Percentiles rank a stretch among this genome's conserved stretches.
Conservation (phyloP, 2,329 filamentous ascomycete genomes). For the Ceratocystis smalleyi region DNA sequence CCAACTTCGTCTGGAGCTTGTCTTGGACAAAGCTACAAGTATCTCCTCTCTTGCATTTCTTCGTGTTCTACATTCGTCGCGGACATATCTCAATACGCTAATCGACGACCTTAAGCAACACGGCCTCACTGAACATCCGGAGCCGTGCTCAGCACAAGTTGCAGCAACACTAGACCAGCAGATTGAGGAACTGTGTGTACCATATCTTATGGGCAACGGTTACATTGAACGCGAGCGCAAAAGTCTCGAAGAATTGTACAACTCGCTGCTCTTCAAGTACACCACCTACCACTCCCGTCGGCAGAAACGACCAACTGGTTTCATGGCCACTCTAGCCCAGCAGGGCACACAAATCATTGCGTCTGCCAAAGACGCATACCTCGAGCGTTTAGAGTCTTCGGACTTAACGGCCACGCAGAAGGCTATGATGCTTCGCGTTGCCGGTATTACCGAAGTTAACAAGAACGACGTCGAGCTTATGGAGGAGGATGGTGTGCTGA, state of each 20-base stretch:
- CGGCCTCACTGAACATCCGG: slow-evolving; percentile 86
- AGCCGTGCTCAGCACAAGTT: slow-evolving; percentile 74
- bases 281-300: slow-evolving; percentile 82
- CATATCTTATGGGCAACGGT: slow-evolving; percentile 51
- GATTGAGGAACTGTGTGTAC: slow-evolving; percentile 62
- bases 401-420: slow-evolving; percentile 81
- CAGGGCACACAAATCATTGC: slow-evolving; percentile 78
- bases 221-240: slow-evolving; percentile 56
- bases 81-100: slow-evolving; percentile 71
- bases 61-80: slow-evolving; percentile 75
- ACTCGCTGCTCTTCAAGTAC: slow-evolving; percentile 87
- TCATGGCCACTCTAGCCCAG: slow-evolving; percentile 82
- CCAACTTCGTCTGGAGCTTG: slow-evolving; percentile 87
- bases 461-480: slow-evolving; percentile 81
- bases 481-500: slow-evolving; percentile 75
- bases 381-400: slow-evolving; percentile 74
- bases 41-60: slow-evolving; percentile 87
- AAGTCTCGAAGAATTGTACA: slow-evolving; percentile 67
- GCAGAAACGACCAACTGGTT: slow-evolving; percentile 78
- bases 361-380: slow-evolving; percentile 78
- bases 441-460: slow-evolving; percentile 61
- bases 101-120: slow-evolving; percentile 91
- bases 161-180: slow-evolving; percentile 59
- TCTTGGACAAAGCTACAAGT: slow-evolving; percentile 82
- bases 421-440: slow-evolving; percentile 75